Evolutionary conservation across 2,329 filamentous ascomycete genomes (phyloP), one percentile per base, ranked within the genome.

Genomic region (Ophiocordyceps unilateralis): DNA sequence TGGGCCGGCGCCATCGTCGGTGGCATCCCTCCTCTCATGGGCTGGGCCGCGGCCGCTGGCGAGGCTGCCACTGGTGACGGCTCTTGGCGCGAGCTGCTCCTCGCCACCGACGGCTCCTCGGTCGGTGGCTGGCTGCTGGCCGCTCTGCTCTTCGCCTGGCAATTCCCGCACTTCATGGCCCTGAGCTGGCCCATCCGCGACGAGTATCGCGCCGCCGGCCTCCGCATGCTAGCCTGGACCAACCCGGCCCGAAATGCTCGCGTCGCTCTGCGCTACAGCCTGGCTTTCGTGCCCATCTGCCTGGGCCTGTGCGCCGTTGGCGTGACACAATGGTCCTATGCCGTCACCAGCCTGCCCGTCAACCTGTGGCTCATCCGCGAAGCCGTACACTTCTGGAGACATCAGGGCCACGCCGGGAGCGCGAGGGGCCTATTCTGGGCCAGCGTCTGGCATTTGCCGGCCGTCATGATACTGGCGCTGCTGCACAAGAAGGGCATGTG

Each of bases 161-260:
- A 98, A 58, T 96, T 98, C 56, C 87, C 91, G 3, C 91, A 98
- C 63, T 98, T 98, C 67, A 96, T 95, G 72, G 82, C 88, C 1
- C 70, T 98, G 20, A 88, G 83, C 40, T 93, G 89, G 75, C 70
- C 76, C 4, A 93, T 96, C 47, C 73, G 86, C 19, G 80, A 93
- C 9, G 91, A 98, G 59, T 98, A 98, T 68, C 81, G 78, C 49
- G 68, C 66, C 11, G 78, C 74, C 0, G 78, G 76, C 9, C 70
- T 81, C 54, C 69, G 70, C 48, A 82, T 82, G 91, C 69, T 96
- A 4, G 76, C 74, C 40, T 96, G 88, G 80, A 80, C 82, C 6
- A 89, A 96, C 57, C 85, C 88, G 0, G 78, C 79, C 0, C 76
- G 81, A 53, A 96, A 96, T 55, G 80, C 74, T 0, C 77, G 91